Conservation (phyloP, 768 basidiomycete genomes). For the Boletus reticulatus region DNA sequence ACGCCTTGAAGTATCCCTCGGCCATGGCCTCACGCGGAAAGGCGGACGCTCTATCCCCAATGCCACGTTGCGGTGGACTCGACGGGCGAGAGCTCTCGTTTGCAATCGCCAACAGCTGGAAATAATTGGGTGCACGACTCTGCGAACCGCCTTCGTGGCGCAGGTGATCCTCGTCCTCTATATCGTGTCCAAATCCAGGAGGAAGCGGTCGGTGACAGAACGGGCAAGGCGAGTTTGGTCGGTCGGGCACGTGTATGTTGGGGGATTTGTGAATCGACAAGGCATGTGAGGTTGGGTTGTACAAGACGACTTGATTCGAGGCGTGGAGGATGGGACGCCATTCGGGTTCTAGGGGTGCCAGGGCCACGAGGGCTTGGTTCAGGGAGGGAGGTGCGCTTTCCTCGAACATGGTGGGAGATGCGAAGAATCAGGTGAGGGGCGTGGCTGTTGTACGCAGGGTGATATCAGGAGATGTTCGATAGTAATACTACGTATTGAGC, state of each 20-base stretch:
- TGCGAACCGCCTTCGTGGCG: slow-evolving; percentile 41
- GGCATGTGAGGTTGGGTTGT: slow-evolving; percentile 83
- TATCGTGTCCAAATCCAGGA: slow-evolving; percentile 36
- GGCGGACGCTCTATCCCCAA: slow-evolving; percentile 22
- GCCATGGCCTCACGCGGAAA: slow-evolving; percentile 78
- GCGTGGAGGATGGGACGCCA: slow-evolving; percentile 83
- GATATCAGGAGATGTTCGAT: slow-evolving; percentile 2
- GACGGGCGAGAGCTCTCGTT: slow-evolving; percentile 62
- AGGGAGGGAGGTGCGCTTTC: slow-evolving; percentile 33
- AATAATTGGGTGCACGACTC: slow-evolving; percentile 72
- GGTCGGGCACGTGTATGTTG: slow-evolving; percentile 19
- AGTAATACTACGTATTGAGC: neutral
- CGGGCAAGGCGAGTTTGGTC: slow-evolving; percentile 49
- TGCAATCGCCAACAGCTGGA: slow-evolving; percentile 69
- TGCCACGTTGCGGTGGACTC: slow-evolving; percentile 40
- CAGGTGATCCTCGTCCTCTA: slow-evolving; percentile 26
- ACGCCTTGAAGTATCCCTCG: slow-evolving; percentile 89
- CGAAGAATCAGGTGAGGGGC: neutral
- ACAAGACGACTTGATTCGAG: slow-evolving; percentile 86
- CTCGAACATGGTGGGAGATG: slow-evolving; percentile 23
- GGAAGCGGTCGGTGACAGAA: slow-evolving; percentile 70
- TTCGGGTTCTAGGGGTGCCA: slow-evolving; percentile 31
- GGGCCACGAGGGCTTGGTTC: slow-evolving; percentile 28
- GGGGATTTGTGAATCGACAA: slow-evolving; percentile 55
- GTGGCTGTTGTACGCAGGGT: neutral